Percentiles rank a stretch among this genome's conserved stretches.
Conservation (phyloP, 139 green algal genomes). For the Bryopsis sp. region DNA sequence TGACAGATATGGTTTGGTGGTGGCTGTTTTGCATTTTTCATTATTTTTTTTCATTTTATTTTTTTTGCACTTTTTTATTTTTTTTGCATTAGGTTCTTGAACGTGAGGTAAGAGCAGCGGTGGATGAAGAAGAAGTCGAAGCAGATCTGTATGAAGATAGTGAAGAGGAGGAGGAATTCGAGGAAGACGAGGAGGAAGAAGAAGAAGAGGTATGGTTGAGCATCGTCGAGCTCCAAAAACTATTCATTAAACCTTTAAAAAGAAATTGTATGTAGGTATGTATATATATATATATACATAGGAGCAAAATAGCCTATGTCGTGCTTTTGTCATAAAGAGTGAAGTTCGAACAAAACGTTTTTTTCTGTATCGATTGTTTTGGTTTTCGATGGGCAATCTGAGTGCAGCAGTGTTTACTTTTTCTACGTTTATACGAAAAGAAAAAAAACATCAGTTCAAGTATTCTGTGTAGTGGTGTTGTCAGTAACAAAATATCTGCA, state of each 20-base stretch:
- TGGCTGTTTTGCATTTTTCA: not conserved
- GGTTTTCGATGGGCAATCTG: not conserved
- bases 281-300: not conserved
- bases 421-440: no score
- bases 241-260: not conserved
- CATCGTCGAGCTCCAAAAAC: not conserved
- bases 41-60: not conserved
- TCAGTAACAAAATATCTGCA: no score
- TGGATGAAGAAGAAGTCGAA: slow-evolving; percentile 30
- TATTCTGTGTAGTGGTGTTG: no score
- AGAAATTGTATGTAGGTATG: not conserved
- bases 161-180: slow-evolving; percentile 40
- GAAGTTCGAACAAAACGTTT: no score
- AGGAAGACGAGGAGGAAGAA: slow-evolving; percentile 50
- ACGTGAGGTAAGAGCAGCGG: slow-evolving; percentile 15
- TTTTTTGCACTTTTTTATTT: not conserved
- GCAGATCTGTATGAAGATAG: not conserved
- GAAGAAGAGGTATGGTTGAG: slow-evolving; percentile 27
- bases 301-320: not conserved
- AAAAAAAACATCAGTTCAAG: no score
- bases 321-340: no score
- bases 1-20: not conserved
- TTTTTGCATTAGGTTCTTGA: slow-evolving; percentile 7
- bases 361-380: slow-evolving; percentile 4
- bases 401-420: no score